Evolutionary conservation across 2,329 filamentous ascomycete genomes (phyloP).

Genomic region (Aureobasidium musti): DNA sequence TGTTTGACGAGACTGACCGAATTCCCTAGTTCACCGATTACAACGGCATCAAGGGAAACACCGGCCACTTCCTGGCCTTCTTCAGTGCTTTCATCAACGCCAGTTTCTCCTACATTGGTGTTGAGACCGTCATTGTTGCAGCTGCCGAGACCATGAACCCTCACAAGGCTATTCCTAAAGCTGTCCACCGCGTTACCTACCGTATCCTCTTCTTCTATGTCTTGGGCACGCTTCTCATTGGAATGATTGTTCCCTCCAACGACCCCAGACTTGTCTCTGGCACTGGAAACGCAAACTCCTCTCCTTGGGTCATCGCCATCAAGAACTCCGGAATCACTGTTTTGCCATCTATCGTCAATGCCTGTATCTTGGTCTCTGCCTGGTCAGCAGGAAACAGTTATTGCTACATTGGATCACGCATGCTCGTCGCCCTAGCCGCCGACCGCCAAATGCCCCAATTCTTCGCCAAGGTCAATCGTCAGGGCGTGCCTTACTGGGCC

Average conservation of each 20-base stretch:
- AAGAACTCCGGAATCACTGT: slow-evolving; percentile 66
- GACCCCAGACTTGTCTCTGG: slow-evolving; percentile 55
- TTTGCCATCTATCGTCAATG: slow-evolving; percentile 73
- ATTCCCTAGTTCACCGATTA: slow-evolving; percentile 35
- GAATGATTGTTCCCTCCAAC: slow-evolving; percentile 60
- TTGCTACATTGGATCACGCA: slow-evolving; percentile 58
- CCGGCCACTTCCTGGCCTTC: slow-evolving; percentile 40
- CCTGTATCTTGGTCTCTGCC: slow-evolving; percentile 70
- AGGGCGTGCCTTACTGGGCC: slow-evolving; percentile 58
- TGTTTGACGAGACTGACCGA: not conserved
- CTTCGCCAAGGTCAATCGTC: slow-evolving; percentile 56
- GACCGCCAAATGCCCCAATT: slow-evolving; percentile 61
- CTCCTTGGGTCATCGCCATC: slow-evolving; percentile 71
- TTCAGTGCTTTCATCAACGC: slow-evolving; percentile 42
- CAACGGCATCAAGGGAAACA: slow-evolving; percentile 38
- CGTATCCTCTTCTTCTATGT: slow-evolving; percentile 61
- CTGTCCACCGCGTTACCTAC: slow-evolving; percentile 55
- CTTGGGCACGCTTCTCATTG: slow-evolving; percentile 58
- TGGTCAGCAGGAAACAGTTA: slow-evolving; percentile 66
- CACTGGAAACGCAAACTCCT: slow-evolving; percentile 42
- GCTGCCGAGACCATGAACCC: slow-evolving; percentile 59
- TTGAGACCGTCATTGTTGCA: slow-evolving; percentile 57
- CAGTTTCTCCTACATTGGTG: slow-evolving; percentile 55
- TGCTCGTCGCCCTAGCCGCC: slow-evolving; percentile 61
- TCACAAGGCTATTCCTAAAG: slow-evolving; percentile 54